Evolutionary conservation across 108 stramenopile species (phyloP).

Genomic region (Cyclotella kingstonii): DNA sequence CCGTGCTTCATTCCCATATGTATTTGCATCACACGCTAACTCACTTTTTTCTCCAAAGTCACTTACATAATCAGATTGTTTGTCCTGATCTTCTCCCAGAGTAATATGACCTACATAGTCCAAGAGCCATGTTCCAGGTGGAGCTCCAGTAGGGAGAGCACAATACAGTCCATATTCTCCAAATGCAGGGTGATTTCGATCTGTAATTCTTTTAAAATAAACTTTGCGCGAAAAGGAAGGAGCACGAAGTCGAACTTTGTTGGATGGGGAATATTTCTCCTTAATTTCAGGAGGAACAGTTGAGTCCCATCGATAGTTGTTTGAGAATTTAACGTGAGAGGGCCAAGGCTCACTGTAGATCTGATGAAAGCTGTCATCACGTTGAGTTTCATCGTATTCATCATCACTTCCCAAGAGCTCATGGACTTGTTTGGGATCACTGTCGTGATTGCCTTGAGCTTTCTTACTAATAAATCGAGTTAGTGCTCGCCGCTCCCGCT

Average conservation of each 20-base stretch:
- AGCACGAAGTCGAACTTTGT: not conserved
- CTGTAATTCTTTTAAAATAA: conserved; percentile 25
- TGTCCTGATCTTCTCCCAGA: conserved; percentile 35
- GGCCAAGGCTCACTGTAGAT: conserved; percentile 11
- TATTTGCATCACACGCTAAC: conserved; percentile 29
- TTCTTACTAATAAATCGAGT: conserved; percentile 19
- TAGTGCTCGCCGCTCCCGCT: conserved; percentile 38
- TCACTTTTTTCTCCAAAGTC: conserved; percentile 35
- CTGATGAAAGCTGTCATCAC: not conserved
- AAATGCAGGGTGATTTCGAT: conserved; percentile 34
- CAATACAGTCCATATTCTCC: conserved; percentile 35
- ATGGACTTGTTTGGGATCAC: conserved; percentile 1
- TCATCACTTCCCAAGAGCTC: conserved; percentile 22
- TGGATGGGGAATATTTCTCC: conserved; percentile 8
- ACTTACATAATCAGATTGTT: conserved; percentile 26
- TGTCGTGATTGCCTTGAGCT: conserved; percentile 6
- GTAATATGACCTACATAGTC: conserved; percentile 37
- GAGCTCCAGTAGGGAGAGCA: conserved; percentile 15
- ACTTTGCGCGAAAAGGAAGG: conserved; percentile 13
- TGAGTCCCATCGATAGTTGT: conserved; percentile 36
- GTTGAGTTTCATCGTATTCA: conserved; percentile 1
- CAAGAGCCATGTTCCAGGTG: conserved; percentile 36
- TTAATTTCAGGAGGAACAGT: conserved; percentile 10
- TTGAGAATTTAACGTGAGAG: conserved; percentile 23
- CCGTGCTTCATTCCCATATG: conserved; percentile 39